These are phyloP conservation scores for Melaleuca alternifolia DNA, from an alignment of 345 rosid genomes.

Conservation along the genomic window DNA sequence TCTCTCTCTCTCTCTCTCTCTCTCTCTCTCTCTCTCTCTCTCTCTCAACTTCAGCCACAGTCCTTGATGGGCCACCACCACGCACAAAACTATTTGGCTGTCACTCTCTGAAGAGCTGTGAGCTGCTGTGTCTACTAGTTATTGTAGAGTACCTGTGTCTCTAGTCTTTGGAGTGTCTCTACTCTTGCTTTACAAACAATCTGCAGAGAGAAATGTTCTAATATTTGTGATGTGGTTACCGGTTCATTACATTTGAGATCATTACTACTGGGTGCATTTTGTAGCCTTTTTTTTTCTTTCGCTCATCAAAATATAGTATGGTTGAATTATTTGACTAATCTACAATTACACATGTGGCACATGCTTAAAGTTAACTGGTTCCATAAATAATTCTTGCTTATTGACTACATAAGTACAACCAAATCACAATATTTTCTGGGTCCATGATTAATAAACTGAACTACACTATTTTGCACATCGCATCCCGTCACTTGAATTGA, in stretches of 20 bases:
- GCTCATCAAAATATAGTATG: background rate
- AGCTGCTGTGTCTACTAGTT: background rate
- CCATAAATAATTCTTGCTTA: background rate
- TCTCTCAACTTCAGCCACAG: conserved; percentile 19
- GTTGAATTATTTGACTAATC: background rate
- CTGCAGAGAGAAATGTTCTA: background rate
- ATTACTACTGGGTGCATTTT: background rate
- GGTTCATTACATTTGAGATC: background rate
- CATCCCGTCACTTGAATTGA: background rate
- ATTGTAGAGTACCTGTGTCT: background rate
- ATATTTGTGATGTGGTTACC: background rate
- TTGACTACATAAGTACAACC: rapidly evolving
- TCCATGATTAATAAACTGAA: background rate
- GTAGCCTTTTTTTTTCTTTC: background rate
- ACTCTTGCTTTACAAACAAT: background rate
- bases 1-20: background rate
- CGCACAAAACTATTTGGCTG: background rate
- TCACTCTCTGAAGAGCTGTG: background rate
- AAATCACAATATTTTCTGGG: background rate
- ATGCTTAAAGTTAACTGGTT: background rate
- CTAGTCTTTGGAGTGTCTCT: background rate
- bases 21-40: background rate
- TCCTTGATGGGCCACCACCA: conserved; percentile 8
- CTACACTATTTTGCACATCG: background rate
- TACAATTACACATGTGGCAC: background rate